Percentiles rank a stretch among this genome's conserved stretches.
These are phyloP conservation scores for Amauroascus verrucosus DNA, from an alignment of 2,329 filamentous ascomycete genomes.

Conservation along the genomic window DNA sequence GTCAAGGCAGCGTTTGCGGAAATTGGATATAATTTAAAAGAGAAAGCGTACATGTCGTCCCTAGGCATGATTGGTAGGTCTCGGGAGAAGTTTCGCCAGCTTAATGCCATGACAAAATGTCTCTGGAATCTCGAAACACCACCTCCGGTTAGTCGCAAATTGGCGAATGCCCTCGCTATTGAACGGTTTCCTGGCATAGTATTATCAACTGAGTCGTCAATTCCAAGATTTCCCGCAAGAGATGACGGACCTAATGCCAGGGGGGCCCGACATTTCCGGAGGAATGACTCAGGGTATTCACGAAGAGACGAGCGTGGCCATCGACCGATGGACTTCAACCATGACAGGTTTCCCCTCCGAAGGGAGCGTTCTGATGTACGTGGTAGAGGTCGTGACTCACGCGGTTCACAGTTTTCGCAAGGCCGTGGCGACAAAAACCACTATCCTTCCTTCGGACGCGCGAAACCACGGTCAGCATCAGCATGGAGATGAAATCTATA, in stretches of 20 bases:
- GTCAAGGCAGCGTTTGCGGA: slow-evolving; percentile 31
- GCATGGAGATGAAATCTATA: background rate
- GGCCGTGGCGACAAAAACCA: background rate
- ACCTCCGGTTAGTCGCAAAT: background rate
- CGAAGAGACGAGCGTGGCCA: background rate
- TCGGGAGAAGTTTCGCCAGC: slow-evolving; percentile 1
- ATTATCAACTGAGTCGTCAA: background rate
- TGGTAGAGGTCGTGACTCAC: background rate
- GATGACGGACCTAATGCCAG: background rate
- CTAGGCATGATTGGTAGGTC: slow-evolving; percentile 21
- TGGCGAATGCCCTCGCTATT: background rate
- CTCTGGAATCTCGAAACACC: slow-evolving; percentile 4
- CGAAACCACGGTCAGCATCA: background rate
- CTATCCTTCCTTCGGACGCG: background rate
- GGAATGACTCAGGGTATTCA: too few species aligned
- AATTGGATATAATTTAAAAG: slow-evolving; percentile 27
- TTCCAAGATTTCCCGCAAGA: background rate
- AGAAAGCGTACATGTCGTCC: slow-evolving; percentile 48
- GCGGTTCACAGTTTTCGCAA: background rate
- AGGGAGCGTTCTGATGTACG: background rate
- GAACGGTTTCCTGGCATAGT: background rate
- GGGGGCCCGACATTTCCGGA: too few species aligned
- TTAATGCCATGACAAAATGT: slow-evolving; percentile 2
- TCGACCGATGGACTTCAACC: background rate
- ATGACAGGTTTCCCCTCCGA: background rate